These are phyloP conservation scores for Athelia sp. DNA, from an alignment of 1,284 basidiomycete species.

Conservation along the genomic window DNA sequence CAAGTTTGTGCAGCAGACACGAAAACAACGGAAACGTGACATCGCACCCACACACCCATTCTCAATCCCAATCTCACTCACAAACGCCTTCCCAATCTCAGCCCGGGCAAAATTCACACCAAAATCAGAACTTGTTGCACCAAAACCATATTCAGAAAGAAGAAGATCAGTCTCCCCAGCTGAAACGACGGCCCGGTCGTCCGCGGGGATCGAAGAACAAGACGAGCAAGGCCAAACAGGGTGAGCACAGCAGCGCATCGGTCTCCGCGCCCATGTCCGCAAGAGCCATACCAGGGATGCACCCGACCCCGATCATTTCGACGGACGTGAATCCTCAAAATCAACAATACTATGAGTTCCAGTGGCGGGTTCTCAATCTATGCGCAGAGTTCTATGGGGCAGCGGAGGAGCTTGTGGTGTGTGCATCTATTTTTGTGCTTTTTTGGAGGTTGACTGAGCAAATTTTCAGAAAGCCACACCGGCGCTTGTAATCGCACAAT, in stretches of 20 bases:
- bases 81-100: not conserved
- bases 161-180: slow-evolving; percentile 24
- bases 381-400: slow-evolving; percentile 81
- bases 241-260: slow-evolving; percentile 8
- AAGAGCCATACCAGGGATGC: slow-evolving; percentile 23
- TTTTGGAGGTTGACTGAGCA: slow-evolving; percentile 8
- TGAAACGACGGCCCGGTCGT: slow-evolving; percentile 66
- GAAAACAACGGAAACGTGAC: not conserved
- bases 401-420: slow-evolving; percentile 75
- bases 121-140: not conserved
- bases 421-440: slow-evolving; percentile 29
- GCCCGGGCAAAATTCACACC: not conserved
- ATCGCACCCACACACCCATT: not conserved
- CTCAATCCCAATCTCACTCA: not conserved
- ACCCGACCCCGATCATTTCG: slow-evolving; percentile 30
- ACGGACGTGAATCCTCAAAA: slow-evolving; percentile 57
- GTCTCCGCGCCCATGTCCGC: slow-evolving; percentile 21
- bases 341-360: slow-evolving; percentile 78
- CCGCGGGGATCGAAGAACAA: slow-evolving; percentile 75
- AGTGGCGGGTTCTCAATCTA: slow-evolving; percentile 75
- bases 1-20: not conserved
- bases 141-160: not conserved
- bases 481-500: slow-evolving; percentile 70
- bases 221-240: slow-evolving; percentile 24
- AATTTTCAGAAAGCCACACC: slow-evolving; percentile 60